Evolutionary conservation across 2,329 filamentous ascomycete species (phyloP).

Genomic region (Apiospora aurea): DNA sequence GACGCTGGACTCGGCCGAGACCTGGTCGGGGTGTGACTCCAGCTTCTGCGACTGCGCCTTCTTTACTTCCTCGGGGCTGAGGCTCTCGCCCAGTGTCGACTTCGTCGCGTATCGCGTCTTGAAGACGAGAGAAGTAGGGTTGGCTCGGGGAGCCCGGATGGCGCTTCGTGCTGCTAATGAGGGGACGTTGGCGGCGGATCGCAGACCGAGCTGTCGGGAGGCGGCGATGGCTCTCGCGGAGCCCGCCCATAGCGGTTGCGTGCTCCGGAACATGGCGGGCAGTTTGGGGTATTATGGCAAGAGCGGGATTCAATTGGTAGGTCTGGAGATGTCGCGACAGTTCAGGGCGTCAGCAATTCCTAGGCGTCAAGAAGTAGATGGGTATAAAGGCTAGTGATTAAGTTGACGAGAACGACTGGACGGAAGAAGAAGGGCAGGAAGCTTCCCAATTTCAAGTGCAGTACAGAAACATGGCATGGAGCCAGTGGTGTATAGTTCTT

Average conservation of each 20-base stretch:
- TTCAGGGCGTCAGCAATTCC: neutral
- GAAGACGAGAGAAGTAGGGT: conserved; percentile 30
- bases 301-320: neutral
- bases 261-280: conserved; percentile 39
- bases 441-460: conserved; percentile 3
- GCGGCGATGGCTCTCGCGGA: conserved; percentile 32
- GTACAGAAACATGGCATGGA: conserved; percentile 6
- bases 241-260: conserved; percentile 34
- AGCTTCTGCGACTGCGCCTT: conserved; percentile 62
- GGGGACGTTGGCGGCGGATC: neutral
- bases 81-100: conserved; percentile 44
- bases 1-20: conserved; percentile 64
- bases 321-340: neutral
- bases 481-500: neutral
- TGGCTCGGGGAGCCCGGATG: neutral
- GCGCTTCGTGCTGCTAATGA: neutral
- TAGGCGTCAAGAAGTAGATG: neutral
- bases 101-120: conserved; percentile 40
- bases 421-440: neutral
- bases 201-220: conserved; percentile 20
- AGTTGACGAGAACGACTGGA: neutral
- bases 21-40: conserved; percentile 64
- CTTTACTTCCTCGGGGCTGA: conserved; percentile 64
- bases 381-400: neutral
- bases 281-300: neutral